Conservation (phyloP, 345 rosid species). For the Aquilaria malaccensis region DNA sequence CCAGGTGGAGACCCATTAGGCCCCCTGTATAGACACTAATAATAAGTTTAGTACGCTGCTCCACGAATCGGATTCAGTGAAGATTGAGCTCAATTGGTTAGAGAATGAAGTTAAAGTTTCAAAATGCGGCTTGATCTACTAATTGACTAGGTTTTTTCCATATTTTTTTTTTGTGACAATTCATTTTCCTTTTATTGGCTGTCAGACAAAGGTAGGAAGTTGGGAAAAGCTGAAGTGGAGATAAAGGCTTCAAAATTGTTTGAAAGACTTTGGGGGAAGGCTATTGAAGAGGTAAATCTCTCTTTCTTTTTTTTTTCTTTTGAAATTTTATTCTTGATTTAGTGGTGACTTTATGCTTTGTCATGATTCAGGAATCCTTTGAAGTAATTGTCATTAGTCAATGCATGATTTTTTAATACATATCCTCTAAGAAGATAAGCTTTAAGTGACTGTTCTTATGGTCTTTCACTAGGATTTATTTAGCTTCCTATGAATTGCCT, state of each 20-base stretch:
- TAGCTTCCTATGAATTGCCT: too few relatives aligned
- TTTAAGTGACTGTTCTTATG: too few relatives aligned
- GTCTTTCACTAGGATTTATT: too few relatives aligned
- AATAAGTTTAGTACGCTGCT: constrained; percentile 77
- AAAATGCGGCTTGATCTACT: constrained; percentile 63
- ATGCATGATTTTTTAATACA: too few relatives aligned
- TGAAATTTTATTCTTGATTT: neutral
- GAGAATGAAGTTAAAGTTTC: constrained; percentile 49
- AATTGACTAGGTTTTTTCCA: constrained; percentile 24
- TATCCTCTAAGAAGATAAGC: too few relatives aligned
- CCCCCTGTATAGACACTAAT: constrained; percentile 75
- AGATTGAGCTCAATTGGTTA: constrained; percentile 62
- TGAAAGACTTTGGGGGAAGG: too few relatives aligned
- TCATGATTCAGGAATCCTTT: too few relatives aligned
- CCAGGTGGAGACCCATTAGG: constrained; percentile 67
- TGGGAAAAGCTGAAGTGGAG: constrained; percentile 84
- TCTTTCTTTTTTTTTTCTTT: too few relatives aligned
- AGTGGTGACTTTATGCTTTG: neutral
- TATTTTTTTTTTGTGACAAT: constrained; percentile 17
- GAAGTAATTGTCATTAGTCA: too few relatives aligned
- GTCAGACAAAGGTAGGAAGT: constrained; percentile 86
- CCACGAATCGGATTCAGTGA: constrained; percentile 98
- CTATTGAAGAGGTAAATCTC: too few relatives aligned
- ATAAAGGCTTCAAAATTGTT: constrained; percentile 60
- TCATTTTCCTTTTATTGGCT: constrained; percentile 4